Base-by-base conservation (phyloP, 164 flowering plant genomes). In the Annona cherimola region DNA sequence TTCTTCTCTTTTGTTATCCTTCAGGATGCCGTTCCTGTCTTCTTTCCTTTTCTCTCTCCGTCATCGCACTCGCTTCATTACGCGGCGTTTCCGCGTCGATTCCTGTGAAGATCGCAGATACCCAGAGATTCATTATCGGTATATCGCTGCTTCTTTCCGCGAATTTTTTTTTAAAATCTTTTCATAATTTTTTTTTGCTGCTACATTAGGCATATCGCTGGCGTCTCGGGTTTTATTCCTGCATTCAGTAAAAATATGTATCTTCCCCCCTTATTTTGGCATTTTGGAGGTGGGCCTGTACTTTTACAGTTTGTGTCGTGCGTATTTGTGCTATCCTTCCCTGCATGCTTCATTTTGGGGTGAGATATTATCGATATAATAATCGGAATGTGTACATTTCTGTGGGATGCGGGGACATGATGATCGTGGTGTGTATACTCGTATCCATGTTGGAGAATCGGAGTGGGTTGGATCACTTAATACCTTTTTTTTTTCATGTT, bases 51-150 rank as follows among this genome's bases (percentile, higher is more conserved):
- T 35, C 45, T 41, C n/a, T 46, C 42, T 44, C 26, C 41, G 4
- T 67, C 40, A 40, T n/a, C 45, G 45, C 44, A 40, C 20, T 67
- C 40, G 11, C 57, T 43, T 45, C 69, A n/a, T 42, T 70, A 5
- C 66, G 67, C 64, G 72, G 73, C 5, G 54, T 73, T 57, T 69
- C 80, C 18, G 77, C 79, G 46, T n/a, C 69, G 55, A 35, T 79
- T 73, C 43, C 66, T 4, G 50, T 12, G 20, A 45, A 3, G 11
- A 60, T 63, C 50, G n/a, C 76, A 19, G 74, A 63, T 46, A 44
- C 70, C 64, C 45, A 70, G 60, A 78, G 70, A 45, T 77, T 76
- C 45, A 74, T 75, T 57, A 46, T 79, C 70, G 86, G 88, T 83
- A 3, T 20, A n/a, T 43, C 69, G 7, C 42, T 67, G 54, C 14